Evolutionary conservation across 306 rosid genomes (phyloP).

Genomic region (Cucumis hystrix): DNA sequence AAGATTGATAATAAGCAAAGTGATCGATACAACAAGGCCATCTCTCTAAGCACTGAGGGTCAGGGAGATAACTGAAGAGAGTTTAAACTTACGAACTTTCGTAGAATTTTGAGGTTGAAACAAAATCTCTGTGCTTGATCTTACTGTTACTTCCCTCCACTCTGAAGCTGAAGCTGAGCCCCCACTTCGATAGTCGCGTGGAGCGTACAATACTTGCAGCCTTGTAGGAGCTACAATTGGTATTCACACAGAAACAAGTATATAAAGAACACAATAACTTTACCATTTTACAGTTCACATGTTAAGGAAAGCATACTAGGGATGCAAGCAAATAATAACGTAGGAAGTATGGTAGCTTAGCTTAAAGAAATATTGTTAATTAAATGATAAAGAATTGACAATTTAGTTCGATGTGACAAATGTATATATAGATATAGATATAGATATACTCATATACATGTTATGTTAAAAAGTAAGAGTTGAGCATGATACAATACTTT

Average conservation of each 20-base stretch:
- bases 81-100: conserved; percentile 55
- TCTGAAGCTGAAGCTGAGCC: conserved; percentile 33
- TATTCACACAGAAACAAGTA: not conserved
- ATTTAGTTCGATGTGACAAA: not conserved
- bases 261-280: not conserved
- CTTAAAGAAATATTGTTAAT: not conserved
- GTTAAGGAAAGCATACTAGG: not conserved
- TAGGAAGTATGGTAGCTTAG: not conserved
- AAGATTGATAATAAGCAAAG: no score
- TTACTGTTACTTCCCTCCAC: conserved; percentile 60
- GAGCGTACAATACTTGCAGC: conserved; percentile 59
- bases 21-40: not conserved
- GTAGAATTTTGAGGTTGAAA: conserved; percentile 48
- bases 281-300: not conserved
- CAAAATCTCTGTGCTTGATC: conserved; percentile 65
- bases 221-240: conserved; percentile 58
- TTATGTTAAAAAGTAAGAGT: not conserved
- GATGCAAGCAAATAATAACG: not conserved
- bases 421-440: not conserved
- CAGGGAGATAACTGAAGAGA: conserved; percentile 56
- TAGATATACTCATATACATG: not conserved
- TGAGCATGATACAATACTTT: not conserved
- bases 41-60: conserved; percentile 50
- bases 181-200: conserved; percentile 65
- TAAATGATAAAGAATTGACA: not conserved